Evolutionary conservation across 208 protist genomes (phyloP), one percentile per base, ranked within the genome.

Genomic region (Trypanosoma lewisi): DNA sequence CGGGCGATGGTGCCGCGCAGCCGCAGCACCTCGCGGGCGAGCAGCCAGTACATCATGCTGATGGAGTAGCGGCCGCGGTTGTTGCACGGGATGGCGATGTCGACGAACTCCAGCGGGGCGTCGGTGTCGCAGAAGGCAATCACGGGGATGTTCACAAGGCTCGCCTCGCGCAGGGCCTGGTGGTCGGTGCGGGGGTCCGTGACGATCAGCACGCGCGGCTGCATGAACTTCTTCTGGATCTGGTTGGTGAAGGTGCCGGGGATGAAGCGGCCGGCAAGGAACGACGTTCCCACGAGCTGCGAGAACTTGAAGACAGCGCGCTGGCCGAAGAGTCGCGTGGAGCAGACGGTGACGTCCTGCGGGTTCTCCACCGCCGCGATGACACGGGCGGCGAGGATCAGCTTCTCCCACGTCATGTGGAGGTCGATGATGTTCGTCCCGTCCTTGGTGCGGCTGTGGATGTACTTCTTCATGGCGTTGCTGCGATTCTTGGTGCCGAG

Each of bases 241-340:
- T 99, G 97, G 88, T 99, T 99, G 71, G 98, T 99, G 86, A 99
- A 99, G 56, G 96, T 99, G 90, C 98, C 98, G 58, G 98, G 98
- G 68, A 97, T 99, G 92, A 97, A 99, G 67, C 96, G 83, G 74
- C 95, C 90, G 53, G 81, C 91, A 64, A 98, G 83, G 77, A 91
- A 97, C 28, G 77, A 82, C 37, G 96, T 88, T 58, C 96, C 96
- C 64, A 91, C 91, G 83, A 98, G 93, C 71, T 97, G 83, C 69
- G 94, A 89, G 82, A 99, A 99, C 89, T 99, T 99, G 80, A 98
- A 92, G 61, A 98, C 84, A 64, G 97, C 95, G 63, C 98, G 86
- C 83, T 98, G 96, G 59, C 97, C 97, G 63, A 89, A 98, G 49
- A 86, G 67, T 65, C 96, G 86, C 57, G 87, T 84, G 16, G 97